Conservation (phyloP, 305 asterid genomes). For the Fraxinus nigra region DNA sequence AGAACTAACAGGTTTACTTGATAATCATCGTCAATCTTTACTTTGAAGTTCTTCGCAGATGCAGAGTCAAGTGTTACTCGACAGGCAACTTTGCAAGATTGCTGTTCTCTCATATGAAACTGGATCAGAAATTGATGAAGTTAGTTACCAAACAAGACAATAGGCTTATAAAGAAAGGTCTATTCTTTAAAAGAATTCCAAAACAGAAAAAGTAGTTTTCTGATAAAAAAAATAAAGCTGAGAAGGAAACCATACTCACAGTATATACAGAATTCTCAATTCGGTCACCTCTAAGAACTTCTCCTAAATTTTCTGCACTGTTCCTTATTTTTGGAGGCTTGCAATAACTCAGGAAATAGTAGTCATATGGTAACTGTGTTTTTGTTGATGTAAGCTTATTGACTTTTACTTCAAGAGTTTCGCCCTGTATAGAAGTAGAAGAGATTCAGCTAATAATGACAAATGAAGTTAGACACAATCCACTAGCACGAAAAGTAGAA, state of each 20-base stretch:
- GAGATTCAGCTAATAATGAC: neutral
- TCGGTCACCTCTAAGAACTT: conserved; percentile 57
- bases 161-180: neutral
- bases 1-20: conserved; percentile 48
- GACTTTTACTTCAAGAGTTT: conserved; percentile 53
- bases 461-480: neutral
- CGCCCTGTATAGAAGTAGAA: conserved; percentile 36
- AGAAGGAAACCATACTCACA: conserved; percentile 33
- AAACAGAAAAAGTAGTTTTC: neutral
- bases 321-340: conserved; percentile 41
- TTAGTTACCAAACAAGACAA: neutral
- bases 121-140: conserved; percentile 21
- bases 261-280: conserved; percentile 56
- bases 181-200: neutral
- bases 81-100: conserved; percentile 48
- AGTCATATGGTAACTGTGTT: conserved; percentile 60
- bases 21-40: conserved; percentile 49
- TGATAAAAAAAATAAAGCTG: neutral
- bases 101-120: conserved; percentile 48
- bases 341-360: conserved; percentile 48
- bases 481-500: neutral
- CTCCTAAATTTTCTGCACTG: conserved; percentile 57
- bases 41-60: conserved; percentile 41
- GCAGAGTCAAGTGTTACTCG: conserved; percentile 32
- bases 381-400: conserved; percentile 58